Evolutionary conservation across 1,284 basidiomycete species (phyloP).

Genomic region (Cryptococcus hybrid): DNA sequence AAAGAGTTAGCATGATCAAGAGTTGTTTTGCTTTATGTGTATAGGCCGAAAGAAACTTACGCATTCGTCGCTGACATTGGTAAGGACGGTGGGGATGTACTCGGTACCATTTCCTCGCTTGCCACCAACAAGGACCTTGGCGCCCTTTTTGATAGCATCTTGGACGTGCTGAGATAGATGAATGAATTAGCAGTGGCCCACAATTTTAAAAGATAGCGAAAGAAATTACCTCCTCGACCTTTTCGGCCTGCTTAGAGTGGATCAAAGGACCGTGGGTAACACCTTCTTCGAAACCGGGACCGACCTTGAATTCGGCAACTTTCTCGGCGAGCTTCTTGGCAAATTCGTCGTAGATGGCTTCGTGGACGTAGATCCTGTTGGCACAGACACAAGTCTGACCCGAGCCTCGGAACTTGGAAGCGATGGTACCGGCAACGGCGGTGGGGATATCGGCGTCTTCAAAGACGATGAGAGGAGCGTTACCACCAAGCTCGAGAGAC

Average conservation of each 20-base stretch:
- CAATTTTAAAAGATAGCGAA: neutral
- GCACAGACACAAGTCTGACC: conserved; percentile 73
- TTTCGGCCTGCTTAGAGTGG: conserved; percentile 78
- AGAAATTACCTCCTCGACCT: conserved; percentile 61
- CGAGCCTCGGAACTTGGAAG: conserved; percentile 86
- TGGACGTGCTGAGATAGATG: conserved; percentile 63
- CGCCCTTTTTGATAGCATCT: conserved; percentile 78
- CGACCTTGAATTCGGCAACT: conserved; percentile 87
- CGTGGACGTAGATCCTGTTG: conserved; percentile 47
- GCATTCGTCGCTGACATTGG: conserved; percentile 73
- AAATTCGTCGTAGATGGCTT: conserved; percentile 49
- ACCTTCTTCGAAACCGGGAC: conserved; percentile 78
- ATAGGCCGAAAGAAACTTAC: conserved; percentile 36
- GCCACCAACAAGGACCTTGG: conserved; percentile 84
- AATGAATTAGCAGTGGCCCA: neutral
- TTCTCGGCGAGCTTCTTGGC: conserved; percentile 42
- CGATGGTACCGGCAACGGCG: conserved; percentile 86
- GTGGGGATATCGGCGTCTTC: conserved; percentile 92
- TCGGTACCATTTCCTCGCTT: conserved; percentile 64
- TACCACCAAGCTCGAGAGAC: conserved; percentile 63
- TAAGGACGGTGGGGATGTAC: conserved; percentile 84
- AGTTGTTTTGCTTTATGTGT: neutral
- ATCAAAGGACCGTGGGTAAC: conserved; percentile 94
- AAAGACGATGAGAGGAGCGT: conserved; percentile 65
- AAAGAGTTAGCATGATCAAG: neutral